Evolutionary conservation across 495 filamentous ascomycete species (phyloP).

Genomic region (Geopyxis carbonaria): DNA sequence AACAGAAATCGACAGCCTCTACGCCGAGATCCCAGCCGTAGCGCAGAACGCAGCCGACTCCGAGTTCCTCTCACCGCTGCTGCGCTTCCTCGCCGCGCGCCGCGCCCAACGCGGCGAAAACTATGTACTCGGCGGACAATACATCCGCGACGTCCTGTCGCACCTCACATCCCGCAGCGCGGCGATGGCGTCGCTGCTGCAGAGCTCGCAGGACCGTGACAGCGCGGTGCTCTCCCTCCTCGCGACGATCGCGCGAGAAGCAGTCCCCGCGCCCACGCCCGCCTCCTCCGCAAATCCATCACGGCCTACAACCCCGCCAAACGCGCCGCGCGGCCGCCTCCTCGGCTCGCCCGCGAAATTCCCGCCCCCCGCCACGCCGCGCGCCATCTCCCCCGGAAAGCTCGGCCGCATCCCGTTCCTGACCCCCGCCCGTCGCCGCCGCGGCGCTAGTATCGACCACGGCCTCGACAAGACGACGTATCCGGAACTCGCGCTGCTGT

Average conservation of each 20-base stretch:
- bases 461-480: conserved; percentile 7
- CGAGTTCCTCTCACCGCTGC: conserved; percentile 17
- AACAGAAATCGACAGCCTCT: conserved; percentile 19
- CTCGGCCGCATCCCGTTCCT: conserved; percentile 16
- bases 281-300: neutral
- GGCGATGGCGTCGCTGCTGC: conserved; percentile 10
- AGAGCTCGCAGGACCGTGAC: conserved; percentile 12
- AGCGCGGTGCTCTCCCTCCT: conserved; percentile 15
- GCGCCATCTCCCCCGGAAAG: no score
- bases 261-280: conserved; percentile 7
- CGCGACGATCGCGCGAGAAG: conserved; percentile 18
- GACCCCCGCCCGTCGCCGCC: conserved; percentile 16
- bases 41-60: conserved; percentile 18
- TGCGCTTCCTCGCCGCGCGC: conserved; percentile 10
- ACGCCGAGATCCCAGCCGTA: conserved; percentile 21
- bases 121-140: conserved; percentile 15
- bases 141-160: conserved; percentile 14
- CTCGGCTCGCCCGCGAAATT: conserved; percentile 1
- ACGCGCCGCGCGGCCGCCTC: conserved; percentile 6
- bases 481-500: conserved; percentile 19
- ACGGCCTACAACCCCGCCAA: conserved; percentile 13
- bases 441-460: conserved; percentile 9
- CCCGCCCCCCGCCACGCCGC: neutral
- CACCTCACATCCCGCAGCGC: conserved; percentile 15
- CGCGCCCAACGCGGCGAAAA: conserved; percentile 9